phyloP scores from a whole-genome alignment of 2,329 filamentous ascomycete species.

The Cadophora sp. region DNA sequence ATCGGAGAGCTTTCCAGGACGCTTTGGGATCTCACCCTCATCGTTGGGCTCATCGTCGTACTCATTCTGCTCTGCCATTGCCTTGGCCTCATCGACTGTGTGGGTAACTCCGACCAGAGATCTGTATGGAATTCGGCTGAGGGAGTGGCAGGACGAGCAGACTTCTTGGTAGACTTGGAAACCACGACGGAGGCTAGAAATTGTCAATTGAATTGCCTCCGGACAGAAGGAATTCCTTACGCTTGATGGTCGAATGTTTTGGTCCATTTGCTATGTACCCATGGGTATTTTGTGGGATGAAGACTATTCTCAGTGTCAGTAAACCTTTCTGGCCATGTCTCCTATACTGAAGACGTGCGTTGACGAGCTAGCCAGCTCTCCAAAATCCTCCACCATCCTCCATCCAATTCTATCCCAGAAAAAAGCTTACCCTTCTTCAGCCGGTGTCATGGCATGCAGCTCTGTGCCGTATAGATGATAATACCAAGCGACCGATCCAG shows the following conservation, averaged over 20 bases:
- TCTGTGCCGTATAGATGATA: conserved; percentile 93
- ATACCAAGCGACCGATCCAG: conserved; percentile 95
- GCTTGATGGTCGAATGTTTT: conserved; percentile 98
- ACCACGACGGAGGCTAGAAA: conserved; percentile 86
- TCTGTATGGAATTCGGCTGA: conserved; percentile 93
- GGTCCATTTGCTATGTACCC: conserved; percentile 89
- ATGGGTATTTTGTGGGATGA: conserved; percentile 90
- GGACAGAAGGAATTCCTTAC: conserved; percentile 62
- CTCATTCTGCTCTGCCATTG: conserved; percentile 95
- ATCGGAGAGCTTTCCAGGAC: conserved; percentile 97
- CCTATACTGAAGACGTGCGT: conserved; percentile 11
- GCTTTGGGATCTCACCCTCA: conserved; percentile 97
- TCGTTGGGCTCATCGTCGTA: conserved; percentile 99
- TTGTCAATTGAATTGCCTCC: conserved; percentile 30
- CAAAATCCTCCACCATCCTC: no score
- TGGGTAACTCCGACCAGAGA: conserved; percentile 87
- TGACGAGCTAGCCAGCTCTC: conserved; percentile 24
- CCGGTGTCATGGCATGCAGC: conserved; percentile 87
- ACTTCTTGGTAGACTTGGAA: conserved; percentile 99
- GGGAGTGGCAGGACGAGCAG: conserved; percentile 96
- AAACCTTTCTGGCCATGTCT: background rate
- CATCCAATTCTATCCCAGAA: conserved; percentile 8
- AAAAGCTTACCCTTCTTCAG: conserved; percentile 93
- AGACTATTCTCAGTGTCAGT: conserved; percentile 65
- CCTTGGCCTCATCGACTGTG: conserved; percentile 98